Conservation (phyloP, 768 basidiomycete genomes). For the Phanerochaete sordida region DNA sequence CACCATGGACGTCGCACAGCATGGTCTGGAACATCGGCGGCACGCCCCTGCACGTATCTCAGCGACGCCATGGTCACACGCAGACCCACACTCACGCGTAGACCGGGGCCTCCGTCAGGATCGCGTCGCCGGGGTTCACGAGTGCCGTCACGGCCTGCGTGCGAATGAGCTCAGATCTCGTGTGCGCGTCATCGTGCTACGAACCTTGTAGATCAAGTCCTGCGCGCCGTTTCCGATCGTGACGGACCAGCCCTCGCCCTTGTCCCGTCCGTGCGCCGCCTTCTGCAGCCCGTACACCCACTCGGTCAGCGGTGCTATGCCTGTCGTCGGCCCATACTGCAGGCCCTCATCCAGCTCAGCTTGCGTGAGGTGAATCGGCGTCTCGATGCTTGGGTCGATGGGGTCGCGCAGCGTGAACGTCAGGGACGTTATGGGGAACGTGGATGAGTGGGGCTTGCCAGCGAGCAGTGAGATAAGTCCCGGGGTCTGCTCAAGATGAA, state of each 20-base stretch:
- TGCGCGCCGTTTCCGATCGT: constrained; percentile 84
- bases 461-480: constrained; percentile 81
- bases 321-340: constrained; percentile 76
- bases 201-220: constrained; percentile 84
- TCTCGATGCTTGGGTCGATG: constrained; percentile 41
- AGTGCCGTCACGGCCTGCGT: constrained; percentile 65
- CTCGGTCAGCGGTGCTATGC: constrained; percentile 56
- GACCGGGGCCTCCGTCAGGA: constrained; percentile 80
- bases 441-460: constrained; percentile 87
- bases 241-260: constrained; percentile 64
- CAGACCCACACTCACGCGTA: constrained; percentile 51
- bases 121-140: constrained; percentile 73
- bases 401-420: constrained; percentile 55
- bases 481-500: constrained; percentile 73
- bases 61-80: background rate
- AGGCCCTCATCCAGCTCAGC: constrained; percentile 62
- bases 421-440: constrained; percentile 87
- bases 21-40: constrained; percentile 60
- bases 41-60: constrained; percentile 45
- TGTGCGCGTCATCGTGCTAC: constrained; percentile 8
- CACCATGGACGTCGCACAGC: constrained; percentile 58
- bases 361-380: constrained; percentile 50
- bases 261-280: constrained; percentile 57
- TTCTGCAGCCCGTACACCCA: constrained; percentile 78
- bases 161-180: background rate